phyloP scores from a whole-genome alignment of 306 rosid genomes.

The Prosopis cineraria region DNA sequence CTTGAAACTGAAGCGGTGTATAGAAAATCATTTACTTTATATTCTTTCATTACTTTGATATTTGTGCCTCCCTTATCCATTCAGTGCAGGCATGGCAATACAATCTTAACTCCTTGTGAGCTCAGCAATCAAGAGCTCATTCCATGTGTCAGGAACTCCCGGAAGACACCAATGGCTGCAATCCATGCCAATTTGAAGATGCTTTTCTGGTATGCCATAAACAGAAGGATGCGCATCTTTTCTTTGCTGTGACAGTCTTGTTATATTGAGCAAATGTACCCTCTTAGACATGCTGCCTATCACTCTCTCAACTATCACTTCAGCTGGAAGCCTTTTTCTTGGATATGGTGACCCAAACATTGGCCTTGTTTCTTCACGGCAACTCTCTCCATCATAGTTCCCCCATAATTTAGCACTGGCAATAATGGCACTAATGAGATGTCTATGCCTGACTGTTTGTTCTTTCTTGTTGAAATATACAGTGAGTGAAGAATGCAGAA shows the following conservation, averaged over 20 bases:
- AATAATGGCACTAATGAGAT: not conserved
- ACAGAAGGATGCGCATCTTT: slow-evolving; percentile 26
- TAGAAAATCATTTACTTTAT: not conserved
- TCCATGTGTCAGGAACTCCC: slow-evolving; percentile 50
- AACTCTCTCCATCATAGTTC: slow-evolving; percentile 16
- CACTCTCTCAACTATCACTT: slow-evolving; percentile 13
- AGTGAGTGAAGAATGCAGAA: not conserved
- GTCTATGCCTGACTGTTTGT: not conserved
- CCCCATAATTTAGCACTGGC: slow-evolving; percentile 38
- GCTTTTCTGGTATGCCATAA: not conserved
- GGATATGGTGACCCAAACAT: not conserved
- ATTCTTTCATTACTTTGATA: not conserved
- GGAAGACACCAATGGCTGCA: slow-evolving; percentile 48
- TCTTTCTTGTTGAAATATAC: not conserved
- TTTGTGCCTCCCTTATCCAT: not conserved
- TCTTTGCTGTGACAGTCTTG: slow-evolving; percentile 16
- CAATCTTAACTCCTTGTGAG: slow-evolving; percentile 10
- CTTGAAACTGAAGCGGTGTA: not conserved
- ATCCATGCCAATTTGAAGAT: slow-evolving; percentile 23
- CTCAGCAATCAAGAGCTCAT: slow-evolving; percentile 30
- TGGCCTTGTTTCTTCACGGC: slow-evolving; percentile 28
- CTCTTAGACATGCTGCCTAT: not conserved
- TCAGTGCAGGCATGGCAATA: not conserved
- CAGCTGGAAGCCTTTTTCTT: not conserved
- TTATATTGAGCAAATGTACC: slow-evolving; percentile 16